Evolutionary conservation across 2,329 filamentous ascomycete genomes (phyloP).

Genomic region (Acrocalymma vagum): DNA sequence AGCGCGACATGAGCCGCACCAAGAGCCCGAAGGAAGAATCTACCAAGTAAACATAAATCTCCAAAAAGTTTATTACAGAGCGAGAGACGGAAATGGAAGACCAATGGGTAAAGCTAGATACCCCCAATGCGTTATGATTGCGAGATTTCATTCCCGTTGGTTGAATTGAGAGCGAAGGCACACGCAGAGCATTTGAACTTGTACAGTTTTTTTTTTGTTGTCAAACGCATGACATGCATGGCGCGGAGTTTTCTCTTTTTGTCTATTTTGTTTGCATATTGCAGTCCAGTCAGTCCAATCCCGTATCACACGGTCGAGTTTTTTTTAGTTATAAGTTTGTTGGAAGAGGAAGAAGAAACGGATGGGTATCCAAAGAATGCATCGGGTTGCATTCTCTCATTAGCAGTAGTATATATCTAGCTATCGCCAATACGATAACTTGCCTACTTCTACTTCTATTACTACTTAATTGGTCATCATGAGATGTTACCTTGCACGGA

Average conservation of each 20-base stretch:
- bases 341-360: too few species aligned
- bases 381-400: too few species aligned
- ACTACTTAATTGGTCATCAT: too few species aligned
- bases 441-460: too few species aligned
- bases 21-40: constrained; percentile 29
- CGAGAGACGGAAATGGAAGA: constrained; percentile 8
- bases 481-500: too few species aligned
- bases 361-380: too few species aligned
- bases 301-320: too few species aligned
- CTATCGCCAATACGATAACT: too few species aligned
- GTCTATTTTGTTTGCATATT: too few species aligned
- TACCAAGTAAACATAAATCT: not conserved
- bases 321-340: too few species aligned
- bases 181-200: not conserved
- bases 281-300: too few species aligned
- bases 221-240: constrained; percentile 6
- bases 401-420: too few species aligned
- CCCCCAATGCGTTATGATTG: not conserved
- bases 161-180: not conserved
- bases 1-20: constrained; percentile 27
- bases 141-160: not conserved
- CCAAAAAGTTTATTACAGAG: not conserved
- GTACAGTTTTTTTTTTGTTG: not conserved
- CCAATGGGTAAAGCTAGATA: not conserved
- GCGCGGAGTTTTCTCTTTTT: constrained; percentile 2